phyloP scores from a whole-genome alignment of 768 basidiomycete genomes.

The Coprinopsis marcescibilis region DNA sequence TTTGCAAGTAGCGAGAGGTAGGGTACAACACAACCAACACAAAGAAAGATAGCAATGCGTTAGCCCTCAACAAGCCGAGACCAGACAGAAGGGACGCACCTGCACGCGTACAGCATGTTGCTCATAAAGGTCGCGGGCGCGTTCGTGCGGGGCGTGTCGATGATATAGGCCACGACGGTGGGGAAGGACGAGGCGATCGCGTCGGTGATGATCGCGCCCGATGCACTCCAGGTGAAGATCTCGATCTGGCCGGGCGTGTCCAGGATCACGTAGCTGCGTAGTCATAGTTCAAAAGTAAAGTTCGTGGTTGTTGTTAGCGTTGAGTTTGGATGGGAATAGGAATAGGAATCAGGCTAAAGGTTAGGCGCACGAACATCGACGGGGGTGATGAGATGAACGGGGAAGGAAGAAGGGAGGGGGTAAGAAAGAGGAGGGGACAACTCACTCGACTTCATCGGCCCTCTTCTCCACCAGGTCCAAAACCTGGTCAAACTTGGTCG shows the following conservation, averaged over 20 bases:
- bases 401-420: neutral
- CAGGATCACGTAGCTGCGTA: conserved; percentile 78
- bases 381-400: neutral
- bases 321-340: too few species aligned
- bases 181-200: conserved; percentile 91
- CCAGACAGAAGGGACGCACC: conserved; percentile 39
- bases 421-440: conserved; percentile 11
- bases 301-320: neutral
- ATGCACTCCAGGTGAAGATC: conserved; percentile 99
- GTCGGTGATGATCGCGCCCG: conserved; percentile 97
- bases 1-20: too few species aligned
- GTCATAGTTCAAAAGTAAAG: neutral
- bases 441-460: conserved; percentile 83
- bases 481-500: conserved; percentile 98
- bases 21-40: too few species aligned
- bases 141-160: conserved; percentile 93
- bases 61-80: too few species aligned
- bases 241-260: conserved; percentile 99
- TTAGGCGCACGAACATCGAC: too few species aligned
- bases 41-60: too few species aligned
- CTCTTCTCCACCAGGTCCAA: conserved; percentile 87
- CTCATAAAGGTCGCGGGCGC: conserved; percentile 99
- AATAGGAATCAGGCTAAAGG: too few species aligned
- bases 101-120: conserved; percentile 99
- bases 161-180: conserved; percentile 92